phyloP scores from a whole-genome alignment of 179 eudicot genomes.

The Gypsophila paniculata region DNA sequence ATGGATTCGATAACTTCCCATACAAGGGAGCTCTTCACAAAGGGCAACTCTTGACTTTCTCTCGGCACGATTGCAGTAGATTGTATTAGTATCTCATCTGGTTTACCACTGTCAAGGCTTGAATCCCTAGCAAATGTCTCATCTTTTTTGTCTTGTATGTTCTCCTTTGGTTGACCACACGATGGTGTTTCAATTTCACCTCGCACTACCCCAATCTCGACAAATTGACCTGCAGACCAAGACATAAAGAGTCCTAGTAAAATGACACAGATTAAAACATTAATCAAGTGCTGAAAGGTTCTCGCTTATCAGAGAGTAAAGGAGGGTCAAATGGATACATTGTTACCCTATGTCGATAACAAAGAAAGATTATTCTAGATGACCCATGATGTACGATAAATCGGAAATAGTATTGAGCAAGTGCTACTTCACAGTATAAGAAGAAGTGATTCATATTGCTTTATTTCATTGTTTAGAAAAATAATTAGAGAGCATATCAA shows the following conservation, averaged over 20 bases:
- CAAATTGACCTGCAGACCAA: constrained; percentile 27
- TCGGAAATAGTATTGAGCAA: neutral
- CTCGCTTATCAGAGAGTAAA: neutral
- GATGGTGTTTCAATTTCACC: constrained; percentile 15
- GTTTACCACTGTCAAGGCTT: constrained; percentile 25
- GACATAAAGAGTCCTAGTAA: constrained; percentile 26
- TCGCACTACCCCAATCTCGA: constrained; percentile 19
- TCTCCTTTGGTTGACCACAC: constrained; percentile 24
- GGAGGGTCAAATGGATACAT: neutral
- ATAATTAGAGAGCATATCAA: neutral
- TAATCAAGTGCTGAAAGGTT: neutral
- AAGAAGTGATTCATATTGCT: neutral
- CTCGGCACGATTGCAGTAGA: constrained; percentile 26
- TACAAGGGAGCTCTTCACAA: constrained; percentile 46
- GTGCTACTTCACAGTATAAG: neutral
- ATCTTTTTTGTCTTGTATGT: constrained; percentile 17
- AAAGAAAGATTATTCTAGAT: neutral
- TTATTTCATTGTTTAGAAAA: neutral
- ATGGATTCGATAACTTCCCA: constrained; percentile 65
- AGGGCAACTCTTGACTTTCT: constrained; percentile 39
- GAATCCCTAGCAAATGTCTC: constrained; percentile 18
- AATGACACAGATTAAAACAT: constrained; percentile 4
- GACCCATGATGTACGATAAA: neutral
- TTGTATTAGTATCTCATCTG: constrained; percentile 21
- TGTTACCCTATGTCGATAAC: neutral